Percentiles rank a stretch among this genome's conserved stretches.
phyloP scores from a whole-genome alignment of 2,329 filamentous ascomycete genomes.

The Phyllosticta capitalensis region DNA sequence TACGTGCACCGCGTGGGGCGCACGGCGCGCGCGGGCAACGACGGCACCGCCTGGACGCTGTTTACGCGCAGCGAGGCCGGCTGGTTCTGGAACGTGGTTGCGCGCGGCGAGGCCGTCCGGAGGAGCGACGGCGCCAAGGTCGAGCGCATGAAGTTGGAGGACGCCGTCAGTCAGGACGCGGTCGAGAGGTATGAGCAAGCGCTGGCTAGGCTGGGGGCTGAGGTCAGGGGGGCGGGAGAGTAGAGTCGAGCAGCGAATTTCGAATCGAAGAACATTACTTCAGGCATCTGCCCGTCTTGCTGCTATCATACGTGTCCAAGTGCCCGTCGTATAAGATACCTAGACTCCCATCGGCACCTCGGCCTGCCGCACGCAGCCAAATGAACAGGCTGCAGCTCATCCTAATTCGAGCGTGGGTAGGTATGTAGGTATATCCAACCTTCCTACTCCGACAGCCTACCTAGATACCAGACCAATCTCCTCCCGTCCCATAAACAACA shows the following conservation, averaged over 20 bases:
- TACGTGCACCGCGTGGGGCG: constrained; percentile 91
- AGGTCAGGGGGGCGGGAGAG: constrained; percentile 37
- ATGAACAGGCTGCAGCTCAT: no score
- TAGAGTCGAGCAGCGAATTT: background rate
- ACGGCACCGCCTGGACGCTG: constrained; percentile 76
- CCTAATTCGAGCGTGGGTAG: background rate
- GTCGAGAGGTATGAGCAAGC: constrained; percentile 42
- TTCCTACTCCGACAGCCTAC: no score
- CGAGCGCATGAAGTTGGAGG: constrained; percentile 35
- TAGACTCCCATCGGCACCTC: background rate
- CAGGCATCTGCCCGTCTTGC: no score
- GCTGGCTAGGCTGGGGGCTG: constrained; percentile 52
- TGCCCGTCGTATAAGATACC: background rate
- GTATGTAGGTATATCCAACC: no score
- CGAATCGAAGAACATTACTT: background rate
- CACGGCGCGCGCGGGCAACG: constrained; percentile 70
- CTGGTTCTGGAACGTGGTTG: constrained; percentile 88
- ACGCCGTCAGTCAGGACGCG: constrained; percentile 30
- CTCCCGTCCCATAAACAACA: no score
- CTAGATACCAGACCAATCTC: no score
- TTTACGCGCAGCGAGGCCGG: constrained; percentile 72
- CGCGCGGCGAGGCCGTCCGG: constrained; percentile 42
- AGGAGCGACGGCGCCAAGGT: constrained; percentile 37
- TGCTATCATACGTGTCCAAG: no score
- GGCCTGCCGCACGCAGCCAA: no score